Conservation (phyloP, 345 rosid species). For the Rhodamnia argentea region DNA sequence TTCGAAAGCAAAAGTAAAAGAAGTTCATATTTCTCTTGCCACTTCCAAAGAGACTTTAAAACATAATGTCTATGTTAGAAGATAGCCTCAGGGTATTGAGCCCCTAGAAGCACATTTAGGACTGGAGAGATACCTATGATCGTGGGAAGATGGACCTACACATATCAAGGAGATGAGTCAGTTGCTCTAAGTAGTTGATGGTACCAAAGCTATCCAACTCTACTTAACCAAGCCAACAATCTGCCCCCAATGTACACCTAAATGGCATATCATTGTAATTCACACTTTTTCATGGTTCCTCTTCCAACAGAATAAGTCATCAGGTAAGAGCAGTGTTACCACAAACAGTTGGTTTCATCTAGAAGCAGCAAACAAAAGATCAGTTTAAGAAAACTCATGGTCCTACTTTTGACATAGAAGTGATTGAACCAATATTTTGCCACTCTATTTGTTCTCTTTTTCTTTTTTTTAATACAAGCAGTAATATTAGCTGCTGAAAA, state of each 20-base stretch:
- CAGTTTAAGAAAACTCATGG: background rate
- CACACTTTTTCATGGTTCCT: background rate
- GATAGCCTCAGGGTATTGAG: background rate
- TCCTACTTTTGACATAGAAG: background rate
- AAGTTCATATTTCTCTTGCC: background rate
- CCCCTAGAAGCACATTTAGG: background rate
- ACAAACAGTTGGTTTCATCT: background rate
- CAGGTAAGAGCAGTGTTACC: background rate
- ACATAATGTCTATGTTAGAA: background rate
- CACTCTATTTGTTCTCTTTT: background rate
- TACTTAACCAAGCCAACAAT: background rate
- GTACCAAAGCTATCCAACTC: background rate
- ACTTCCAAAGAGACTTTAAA: background rate
- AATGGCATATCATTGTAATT: background rate
- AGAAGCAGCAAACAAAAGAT: background rate
- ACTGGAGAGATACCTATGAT: background rate
- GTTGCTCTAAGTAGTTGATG: background rate
- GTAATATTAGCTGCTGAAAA: background rate
- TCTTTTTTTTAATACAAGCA: background rate
- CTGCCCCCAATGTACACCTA: background rate
- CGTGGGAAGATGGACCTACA: background rate
- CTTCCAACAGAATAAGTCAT: background rate
- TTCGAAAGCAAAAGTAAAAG: background rate
- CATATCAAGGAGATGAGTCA: background rate
- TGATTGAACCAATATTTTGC: background rate